phyloP scores from a whole-genome alignment of 192 early-diverging fungal species.

The Podila horticola region DNA sequence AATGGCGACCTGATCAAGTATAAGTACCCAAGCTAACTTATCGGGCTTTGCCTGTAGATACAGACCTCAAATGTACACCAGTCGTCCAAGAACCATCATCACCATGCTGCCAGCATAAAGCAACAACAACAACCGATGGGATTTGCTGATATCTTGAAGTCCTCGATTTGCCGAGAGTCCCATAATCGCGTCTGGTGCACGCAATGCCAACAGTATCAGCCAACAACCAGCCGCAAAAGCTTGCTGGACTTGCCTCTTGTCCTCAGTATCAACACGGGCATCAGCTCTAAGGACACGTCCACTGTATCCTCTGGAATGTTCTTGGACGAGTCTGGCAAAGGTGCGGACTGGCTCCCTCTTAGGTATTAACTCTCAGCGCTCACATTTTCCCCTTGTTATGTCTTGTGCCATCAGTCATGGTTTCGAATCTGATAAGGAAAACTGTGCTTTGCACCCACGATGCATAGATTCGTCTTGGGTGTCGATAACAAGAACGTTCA shows the following conservation, averaged over 20 bases:
- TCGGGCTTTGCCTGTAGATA: conserved; percentile 1
- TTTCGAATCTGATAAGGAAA: background rate
- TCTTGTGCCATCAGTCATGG: background rate
- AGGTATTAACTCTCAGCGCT: conserved; percentile 37
- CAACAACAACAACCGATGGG: conserved; percentile 30
- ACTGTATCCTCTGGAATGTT: conserved; percentile 53
- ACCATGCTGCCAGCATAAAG: conserved; percentile 28
- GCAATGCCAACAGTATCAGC: conserved; percentile 84
- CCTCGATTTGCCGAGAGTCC: conserved; percentile 72
- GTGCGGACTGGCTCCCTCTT: conserved; percentile 60
- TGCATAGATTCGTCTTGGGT: conserved; percentile 59
- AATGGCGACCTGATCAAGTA: background rate
- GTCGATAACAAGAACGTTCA: conserved; percentile 55
- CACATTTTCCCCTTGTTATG: background rate
- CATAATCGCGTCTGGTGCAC: conserved; percentile 89
- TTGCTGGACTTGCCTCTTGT: conserved; percentile 76
- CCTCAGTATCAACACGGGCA: conserved; percentile 83
- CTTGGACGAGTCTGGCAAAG: conserved; percentile 36
- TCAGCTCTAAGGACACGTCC: conserved; percentile 62
- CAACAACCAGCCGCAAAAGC: conserved; percentile 76
- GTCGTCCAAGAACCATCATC: conserved; percentile 40
- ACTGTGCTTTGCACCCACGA: background rate
- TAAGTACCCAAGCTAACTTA: background rate
- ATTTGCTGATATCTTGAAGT: conserved; percentile 62
- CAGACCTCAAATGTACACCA: conserved; percentile 31